Evolutionary conservation across 352 stramenopile species (phyloP), one percentile per base, ranked within the genome.

Genomic region (Phytophthora ohioensis): DNA sequence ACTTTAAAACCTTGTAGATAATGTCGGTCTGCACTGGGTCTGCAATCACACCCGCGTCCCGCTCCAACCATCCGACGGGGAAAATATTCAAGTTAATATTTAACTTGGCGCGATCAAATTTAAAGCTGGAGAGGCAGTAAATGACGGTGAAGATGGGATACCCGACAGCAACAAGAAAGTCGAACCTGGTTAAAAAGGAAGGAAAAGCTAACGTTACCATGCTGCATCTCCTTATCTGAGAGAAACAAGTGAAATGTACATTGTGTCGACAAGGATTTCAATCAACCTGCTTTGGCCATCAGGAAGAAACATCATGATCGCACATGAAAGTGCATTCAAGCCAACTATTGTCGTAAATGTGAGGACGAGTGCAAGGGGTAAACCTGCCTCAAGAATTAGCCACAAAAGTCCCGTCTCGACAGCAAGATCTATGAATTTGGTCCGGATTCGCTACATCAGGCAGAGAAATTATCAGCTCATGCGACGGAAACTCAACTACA

Each of bases 81-180:
- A 83, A 87, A 7, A 76, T 43, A 39, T 46, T 30, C 6, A 71
- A 17, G 39, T 82, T 83, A 38, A 85, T 75, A 3, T 34, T 61
- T 3, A 84, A 53, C 36, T 76, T 64, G 6, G 41, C 21, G 11
- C 46, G 62, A 30, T 48, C 42, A 12, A 49, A 17, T 3, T 17
- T 17, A 49, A 49, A 32, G 17, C 15, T 32, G 17, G 15, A 49
- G 15, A 49, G 43, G 12, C 43, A 49, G 9, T 49, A 49, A 13
- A 49, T 49, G 21, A 49, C 41, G 13, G 27, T 47, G 7, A 30
- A n/a, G 2, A 47, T 47, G 7, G 41, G 41, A 8, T 47, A 47
- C 4, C 41, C 41, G 5, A 47, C 12, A 21, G 41, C 41, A 21
- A 47, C 41, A 7, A 47, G 41, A 30, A 47, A 47, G n/a, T 47